Conservation (phyloP, 345 rosid genomes). For the Mercurialis annua region DNA sequence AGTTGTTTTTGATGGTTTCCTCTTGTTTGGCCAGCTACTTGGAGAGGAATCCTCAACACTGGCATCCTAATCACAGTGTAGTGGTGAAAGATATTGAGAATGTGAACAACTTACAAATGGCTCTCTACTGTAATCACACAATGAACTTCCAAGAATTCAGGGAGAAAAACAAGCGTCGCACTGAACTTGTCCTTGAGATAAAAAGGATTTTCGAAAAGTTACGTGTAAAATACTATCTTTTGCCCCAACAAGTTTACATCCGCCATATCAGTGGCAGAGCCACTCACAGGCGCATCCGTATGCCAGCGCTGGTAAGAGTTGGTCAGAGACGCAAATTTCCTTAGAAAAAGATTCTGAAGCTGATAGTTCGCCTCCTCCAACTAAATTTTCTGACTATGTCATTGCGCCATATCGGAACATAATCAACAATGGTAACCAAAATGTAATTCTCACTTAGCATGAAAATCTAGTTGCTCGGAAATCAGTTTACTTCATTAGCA, state of each 20-base stretch:
- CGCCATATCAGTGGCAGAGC: too few species aligned
- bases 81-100: conserved; percentile 30
- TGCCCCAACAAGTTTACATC: conserved; percentile 24
- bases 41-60: conserved; percentile 27
- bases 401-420: conserved; percentile 17
- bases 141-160: conserved; percentile 30
- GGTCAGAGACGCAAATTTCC: too few species aligned
- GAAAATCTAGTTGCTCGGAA: too few species aligned
- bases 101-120: conserved; percentile 26
- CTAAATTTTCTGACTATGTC: too few species aligned
- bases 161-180: conserved; percentile 26
- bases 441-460: conserved; percentile 1
- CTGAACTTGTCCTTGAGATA: conserved; percentile 22
- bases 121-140: conserved; percentile 28
- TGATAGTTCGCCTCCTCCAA: too few species aligned
- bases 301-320: too few species aligned
- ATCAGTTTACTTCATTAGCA: too few species aligned
- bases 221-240: conserved; percentile 22
- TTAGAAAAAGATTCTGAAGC: too few species aligned
- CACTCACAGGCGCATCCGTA: too few species aligned
- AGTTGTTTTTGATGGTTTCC: neutral
- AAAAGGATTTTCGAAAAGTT: conserved; percentile 28
- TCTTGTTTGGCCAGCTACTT: conserved; percentile 13
- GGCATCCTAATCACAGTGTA: conserved; percentile 27
- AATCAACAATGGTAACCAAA: conserved; percentile 11